Conservation (phyloP, 78 protist species). For the Polysphondylium violaceum region DNA sequence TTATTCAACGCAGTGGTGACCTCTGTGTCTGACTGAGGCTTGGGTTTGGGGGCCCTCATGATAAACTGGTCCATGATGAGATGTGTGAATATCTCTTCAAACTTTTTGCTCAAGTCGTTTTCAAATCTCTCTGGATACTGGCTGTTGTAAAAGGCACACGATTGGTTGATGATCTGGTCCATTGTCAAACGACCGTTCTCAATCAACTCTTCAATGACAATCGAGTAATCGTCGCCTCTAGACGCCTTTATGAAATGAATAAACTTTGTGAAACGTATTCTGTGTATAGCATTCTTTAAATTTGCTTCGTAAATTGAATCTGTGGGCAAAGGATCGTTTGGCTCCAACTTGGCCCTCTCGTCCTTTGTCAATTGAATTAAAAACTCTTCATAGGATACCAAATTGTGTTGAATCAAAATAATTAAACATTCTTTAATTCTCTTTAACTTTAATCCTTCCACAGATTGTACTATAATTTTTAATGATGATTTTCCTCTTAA, state of each 20-base stretch:
- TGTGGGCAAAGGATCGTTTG: conserved; percentile 19
- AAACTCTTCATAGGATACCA: conserved; percentile 37
- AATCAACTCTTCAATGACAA: conserved; percentile 40
- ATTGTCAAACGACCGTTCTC: conserved; percentile 73
- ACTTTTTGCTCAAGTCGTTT: conserved; percentile 8
- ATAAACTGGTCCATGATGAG: conserved; percentile 66
- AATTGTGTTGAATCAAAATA: conserved; percentile 70
- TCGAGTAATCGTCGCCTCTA: conserved; percentile 40
- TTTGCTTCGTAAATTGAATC: conserved; percentile 47
- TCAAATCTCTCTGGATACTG: conserved; percentile 22
- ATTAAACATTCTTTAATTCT: conserved; percentile 22
- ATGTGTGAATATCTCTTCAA: conserved; percentile 53
- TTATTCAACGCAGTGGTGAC: background rate
- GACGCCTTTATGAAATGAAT: conserved; percentile 25
- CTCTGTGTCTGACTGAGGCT: background rate
- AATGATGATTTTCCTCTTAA: conserved; percentile 59
- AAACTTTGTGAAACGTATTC: conserved; percentile 69
- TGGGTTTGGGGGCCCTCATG: conserved; percentile 66
- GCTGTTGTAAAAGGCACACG: background rate
- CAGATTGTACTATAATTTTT: background rate
- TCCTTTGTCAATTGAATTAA: conserved; percentile 4
- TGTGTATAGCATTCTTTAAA: conserved; percentile 41
- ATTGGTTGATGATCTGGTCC: conserved; percentile 40
- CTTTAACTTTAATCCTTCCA: conserved; percentile 2
- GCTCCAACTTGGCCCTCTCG: background rate